Percentiles rank a stretch among this genome's conserved stretches.
These are phyloP conservation scores for Diaporthe citri DNA, from an alignment of 2,329 filamentous ascomycete species.

Conservation along the genomic window DNA sequence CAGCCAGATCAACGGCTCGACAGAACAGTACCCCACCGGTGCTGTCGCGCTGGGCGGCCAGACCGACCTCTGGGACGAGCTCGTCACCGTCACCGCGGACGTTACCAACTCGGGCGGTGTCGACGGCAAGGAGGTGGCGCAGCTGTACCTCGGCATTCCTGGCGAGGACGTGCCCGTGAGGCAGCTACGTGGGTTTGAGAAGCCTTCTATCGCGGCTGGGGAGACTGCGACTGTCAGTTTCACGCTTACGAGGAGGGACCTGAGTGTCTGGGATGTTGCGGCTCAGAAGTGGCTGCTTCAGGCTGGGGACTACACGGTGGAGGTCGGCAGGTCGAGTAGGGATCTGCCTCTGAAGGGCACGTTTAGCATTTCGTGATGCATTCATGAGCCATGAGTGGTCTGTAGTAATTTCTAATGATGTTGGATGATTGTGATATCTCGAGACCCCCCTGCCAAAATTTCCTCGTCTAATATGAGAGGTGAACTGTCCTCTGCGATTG, in stretches of 20 bases:
- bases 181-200: conserved; percentile 76
- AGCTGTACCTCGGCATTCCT: conserved; percentile 62
- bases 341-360: conserved; percentile 56
- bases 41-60: conserved; percentile 58
- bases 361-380: conserved; percentile 21
- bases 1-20: conserved; percentile 44
- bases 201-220: conserved; percentile 63
- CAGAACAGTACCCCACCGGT: conserved; percentile 54
- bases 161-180: conserved; percentile 59
- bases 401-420: conserved; percentile 20
- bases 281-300: conserved; percentile 72
- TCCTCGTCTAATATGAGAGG: background rate
- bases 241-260: conserved; percentile 71
- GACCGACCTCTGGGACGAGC: conserved; percentile 60
- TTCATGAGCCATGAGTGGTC: background rate
- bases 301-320: conserved; percentile 58
- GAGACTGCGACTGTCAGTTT: conserved; percentile 61
- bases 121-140: conserved; percentile 61
- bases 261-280: conserved; percentile 75
- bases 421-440: background rate
- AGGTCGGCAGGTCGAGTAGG: conserved; percentile 62
- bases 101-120: conserved; percentile 58
- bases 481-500: background rate
- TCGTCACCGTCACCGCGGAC: conserved; percentile 54
- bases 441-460: background rate